phyloP scores from a whole-genome alignment of 106 monocot species.

The Xerophyta viscosa region DNA sequence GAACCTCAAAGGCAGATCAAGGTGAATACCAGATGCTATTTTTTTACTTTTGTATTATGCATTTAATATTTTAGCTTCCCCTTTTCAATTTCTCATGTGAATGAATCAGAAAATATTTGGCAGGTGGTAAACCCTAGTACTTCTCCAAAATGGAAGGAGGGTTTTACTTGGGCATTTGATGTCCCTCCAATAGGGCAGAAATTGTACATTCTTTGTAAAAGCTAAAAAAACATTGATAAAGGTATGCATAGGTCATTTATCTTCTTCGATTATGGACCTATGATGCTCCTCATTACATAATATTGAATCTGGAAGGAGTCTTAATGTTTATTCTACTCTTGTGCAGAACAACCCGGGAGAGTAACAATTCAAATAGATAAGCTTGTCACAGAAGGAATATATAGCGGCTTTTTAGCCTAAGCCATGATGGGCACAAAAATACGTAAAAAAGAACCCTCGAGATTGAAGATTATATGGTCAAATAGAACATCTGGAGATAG shows the following conservation, averaged over 20 bases:
- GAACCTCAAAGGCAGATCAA: slow-evolving; percentile 65
- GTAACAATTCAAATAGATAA: slow-evolving; percentile 86
- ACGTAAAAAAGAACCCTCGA: slow-evolving; percentile 55
- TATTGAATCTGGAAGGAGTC: neutral
- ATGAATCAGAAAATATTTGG: neutral
- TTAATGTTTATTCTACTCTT: neutral
- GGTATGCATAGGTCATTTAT: slow-evolving; percentile 17
- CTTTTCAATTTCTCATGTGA: too few species aligned
- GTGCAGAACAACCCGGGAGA: slow-evolving; percentile 63
- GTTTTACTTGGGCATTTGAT: slow-evolving; percentile 81
- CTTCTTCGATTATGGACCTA: neutral
- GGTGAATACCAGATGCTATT: too few species aligned
- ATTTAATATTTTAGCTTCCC: too few species aligned
- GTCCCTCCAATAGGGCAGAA: slow-evolving; percentile 88
- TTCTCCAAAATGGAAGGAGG: slow-evolving; percentile 78
- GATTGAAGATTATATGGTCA: slow-evolving; percentile 82
- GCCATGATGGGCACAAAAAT: slow-evolving; percentile 61
- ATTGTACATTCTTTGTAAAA: slow-evolving; percentile 77
- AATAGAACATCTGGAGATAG: slow-evolving; percentile 41
- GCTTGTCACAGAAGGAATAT: slow-evolving; percentile 69
- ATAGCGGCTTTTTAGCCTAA: slow-evolving; percentile 78
- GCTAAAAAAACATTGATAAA: slow-evolving; percentile 86
- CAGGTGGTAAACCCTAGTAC: slow-evolving; percentile 63
- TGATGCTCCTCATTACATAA: neutral
- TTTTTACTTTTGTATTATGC: too few species aligned